Base-by-base conservation (phyloP, 2,329 filamentous ascomycete species). In the Pyricularia sp. region DNA sequence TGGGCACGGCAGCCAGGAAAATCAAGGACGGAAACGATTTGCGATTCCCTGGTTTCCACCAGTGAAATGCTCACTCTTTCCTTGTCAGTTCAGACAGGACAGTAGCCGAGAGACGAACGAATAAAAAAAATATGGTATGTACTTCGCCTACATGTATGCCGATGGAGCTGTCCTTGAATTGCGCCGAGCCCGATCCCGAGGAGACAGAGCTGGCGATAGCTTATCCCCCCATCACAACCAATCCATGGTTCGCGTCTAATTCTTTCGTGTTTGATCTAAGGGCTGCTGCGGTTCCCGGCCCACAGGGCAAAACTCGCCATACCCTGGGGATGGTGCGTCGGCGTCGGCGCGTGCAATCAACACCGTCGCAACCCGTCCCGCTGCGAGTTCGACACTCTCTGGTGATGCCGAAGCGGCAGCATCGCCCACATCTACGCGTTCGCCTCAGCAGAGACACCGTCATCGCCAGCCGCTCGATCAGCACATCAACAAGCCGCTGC, bases 401-500 rank as follows among this genome's bases (percentile, higher is more conserved):
- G 64, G 66, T 9, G 55, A 35, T 69, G 71, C 68, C 65, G 70
- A 68, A 55, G 65, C 67, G 16, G 65, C 65, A 55, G 44, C 55
- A 65, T 71, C 67, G 65, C 71, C 64, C 60, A 65, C 60, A 65
- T 68, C 67, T 26, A 31, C 62, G 62, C 63, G 62, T 5, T 24
- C 57, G 31, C 66, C 65, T 7, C 65, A 62, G 16, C 66, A 69
- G 19, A 73, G 72, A 64, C 69, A 73, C 26, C 73, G 72, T 62
- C 76, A 73, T 59, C 73, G 72, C 53, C 74, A 74, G 28, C 79
- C 82, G 2, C 78, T 87, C 6, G 79, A 80, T 61, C 82, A 88
- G 70, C 88, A 89, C 72, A 88, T 89, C 72, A 89, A 91, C 71
- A 83, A 84, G 69, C 88, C 88, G 1, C 78, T 93, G 53, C 82